These are phyloP conservation scores for Diatrype stigma DNA, from an alignment of 2,329 filamentous ascomycete genomes.

Conservation along the genomic window DNA sequence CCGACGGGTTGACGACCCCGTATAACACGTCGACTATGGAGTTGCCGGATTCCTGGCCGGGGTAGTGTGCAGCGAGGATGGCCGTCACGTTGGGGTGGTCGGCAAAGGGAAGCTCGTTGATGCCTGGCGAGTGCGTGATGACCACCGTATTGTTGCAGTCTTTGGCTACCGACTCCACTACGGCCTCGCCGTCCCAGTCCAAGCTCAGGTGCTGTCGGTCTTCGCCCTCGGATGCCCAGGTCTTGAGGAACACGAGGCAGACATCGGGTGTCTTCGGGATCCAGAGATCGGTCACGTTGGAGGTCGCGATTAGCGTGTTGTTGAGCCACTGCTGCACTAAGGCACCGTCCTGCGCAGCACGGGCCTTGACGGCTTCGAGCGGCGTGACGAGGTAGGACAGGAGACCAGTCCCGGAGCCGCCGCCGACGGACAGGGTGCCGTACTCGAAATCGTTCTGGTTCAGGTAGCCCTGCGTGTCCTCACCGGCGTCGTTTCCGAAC, in stretches of 20 bases:
- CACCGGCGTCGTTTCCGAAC: slow-evolving; percentile 58
- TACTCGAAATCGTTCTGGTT: slow-evolving; percentile 61
- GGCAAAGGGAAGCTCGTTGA: slow-evolving; percentile 50
- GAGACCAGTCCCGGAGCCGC: slow-evolving; percentile 52
- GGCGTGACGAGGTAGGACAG: slow-evolving; percentile 53
- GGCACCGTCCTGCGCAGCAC: slow-evolving; percentile 37
- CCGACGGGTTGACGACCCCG: slow-evolving; percentile 56
- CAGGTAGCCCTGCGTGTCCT: slow-evolving; percentile 61
- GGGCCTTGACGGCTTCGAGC: slow-evolving; percentile 50
- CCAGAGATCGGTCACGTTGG: slow-evolving; percentile 42
- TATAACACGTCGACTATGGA: slow-evolving; percentile 59
- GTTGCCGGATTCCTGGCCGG: slow-evolving; percentile 59
- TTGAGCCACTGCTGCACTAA: slow-evolving; percentile 40
- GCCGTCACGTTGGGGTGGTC: slow-evolving; percentile 58
- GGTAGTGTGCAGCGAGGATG: slow-evolving; percentile 55
- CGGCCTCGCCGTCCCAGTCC: slow-evolving; percentile 58
- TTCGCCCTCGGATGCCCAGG: slow-evolving; percentile 62
- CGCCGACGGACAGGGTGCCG: slow-evolving; percentile 54
- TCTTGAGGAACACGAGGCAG: slow-evolving; percentile 62
- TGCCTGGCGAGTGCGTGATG: slow-evolving; percentile 57
- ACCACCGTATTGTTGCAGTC: slow-evolving; percentile 49
- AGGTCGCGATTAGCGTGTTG: slow-evolving; percentile 36
- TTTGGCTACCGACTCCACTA: slow-evolving; percentile 44
- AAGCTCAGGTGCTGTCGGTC: slow-evolving; percentile 52
- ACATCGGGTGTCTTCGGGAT: slow-evolving; percentile 52